These are phyloP conservation scores for Apiotrichum veenhuisii DNA, from an alignment of 1,284 basidiomycete genomes.

Conservation along the genomic window DNA sequence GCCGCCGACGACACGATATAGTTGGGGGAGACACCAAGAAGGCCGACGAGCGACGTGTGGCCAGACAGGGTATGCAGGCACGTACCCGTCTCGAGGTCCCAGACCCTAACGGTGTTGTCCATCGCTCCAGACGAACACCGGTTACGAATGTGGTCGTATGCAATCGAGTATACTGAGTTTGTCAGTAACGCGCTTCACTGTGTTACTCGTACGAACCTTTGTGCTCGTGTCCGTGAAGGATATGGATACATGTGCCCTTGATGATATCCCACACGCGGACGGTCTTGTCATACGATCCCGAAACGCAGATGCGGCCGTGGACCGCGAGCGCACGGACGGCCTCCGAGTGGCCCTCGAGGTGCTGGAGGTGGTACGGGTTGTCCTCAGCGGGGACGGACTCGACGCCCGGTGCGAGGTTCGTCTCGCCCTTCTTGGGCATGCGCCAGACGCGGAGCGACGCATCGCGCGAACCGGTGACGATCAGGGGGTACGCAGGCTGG, in stretches of 20 bases:
- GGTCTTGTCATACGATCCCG: constrained; percentile 90
- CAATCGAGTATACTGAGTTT: constrained; percentile 76
- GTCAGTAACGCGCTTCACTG: neutral
- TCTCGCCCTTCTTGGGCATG: constrained; percentile 69
- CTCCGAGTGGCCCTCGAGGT: constrained; percentile 80
- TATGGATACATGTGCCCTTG: constrained; percentile 75
- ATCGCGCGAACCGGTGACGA: constrained; percentile 90
- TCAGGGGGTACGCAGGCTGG: constrained; percentile 60
- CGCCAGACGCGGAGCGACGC: constrained; percentile 87
- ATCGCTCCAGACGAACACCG: constrained; percentile 92
- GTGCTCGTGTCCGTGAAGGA: constrained; percentile 78
- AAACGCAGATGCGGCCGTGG: constrained; percentile 79
- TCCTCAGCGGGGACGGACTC: constrained; percentile 53
- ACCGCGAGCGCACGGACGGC: constrained; percentile 90
- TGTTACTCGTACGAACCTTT: constrained; percentile 74
- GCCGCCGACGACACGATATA: constrained; percentile 89
- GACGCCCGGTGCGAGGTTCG: neutral
- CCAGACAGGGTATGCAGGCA: constrained; percentile 75
- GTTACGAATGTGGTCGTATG: constrained; percentile 75
- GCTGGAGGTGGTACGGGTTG: constrained; percentile 83
- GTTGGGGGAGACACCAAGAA: constrained; percentile 80
- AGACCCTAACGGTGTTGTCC: constrained; percentile 91
- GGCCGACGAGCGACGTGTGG: constrained; percentile 81
- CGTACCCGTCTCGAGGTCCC: constrained; percentile 76
- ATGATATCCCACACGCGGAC: constrained; percentile 93